phyloP scores from a whole-genome alignment of 73 alveolate genomes.

The Paramecium bursaria region DNA sequence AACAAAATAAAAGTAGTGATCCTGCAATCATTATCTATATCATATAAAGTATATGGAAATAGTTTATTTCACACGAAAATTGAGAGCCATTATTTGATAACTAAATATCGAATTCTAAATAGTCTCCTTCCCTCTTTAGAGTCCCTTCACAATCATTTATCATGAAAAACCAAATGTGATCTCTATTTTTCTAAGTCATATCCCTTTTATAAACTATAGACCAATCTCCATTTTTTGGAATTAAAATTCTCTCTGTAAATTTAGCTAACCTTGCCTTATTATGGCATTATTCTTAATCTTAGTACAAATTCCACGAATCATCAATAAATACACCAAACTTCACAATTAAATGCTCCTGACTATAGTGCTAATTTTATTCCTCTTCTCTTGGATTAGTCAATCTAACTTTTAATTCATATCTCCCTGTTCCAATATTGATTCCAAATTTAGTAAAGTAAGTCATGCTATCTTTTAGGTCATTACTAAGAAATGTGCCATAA shows the following conservation, averaged over 20 bases:
- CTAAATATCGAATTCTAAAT: constrained; percentile 26
- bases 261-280: constrained; percentile 8
- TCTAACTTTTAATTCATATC: constrained; percentile 25
- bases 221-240: constrained; percentile 36
- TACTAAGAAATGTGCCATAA: constrained; percentile 7
- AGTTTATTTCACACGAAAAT: constrained; percentile 34
- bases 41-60: constrained; percentile 9
- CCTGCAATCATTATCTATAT: background rate
- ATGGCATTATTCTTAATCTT: background rate
- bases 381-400: constrained; percentile 41
- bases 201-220: background rate
- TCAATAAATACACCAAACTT: constrained; percentile 8
- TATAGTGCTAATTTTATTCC: background rate
- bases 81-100: constrained; percentile 37
- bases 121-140: background rate
- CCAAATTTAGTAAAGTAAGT: constrained; percentile 21
- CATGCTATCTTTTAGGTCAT: background rate
- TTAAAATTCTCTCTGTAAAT: background rate
- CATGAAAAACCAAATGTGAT: constrained; percentile 14
- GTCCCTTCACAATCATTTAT: constrained; percentile 30
- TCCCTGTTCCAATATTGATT: constrained; percentile 33
- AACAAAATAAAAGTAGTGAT: background rate
- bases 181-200: constrained; percentile 17
- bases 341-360: background rate
- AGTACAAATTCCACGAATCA: constrained; percentile 37